Percentiles rank a stretch among this genome's conserved stretches.
Evolutionary conservation across 2,329 filamentous ascomycete genomes (phyloP).

Genomic region (Chaetomiaceae sp.): DNA sequence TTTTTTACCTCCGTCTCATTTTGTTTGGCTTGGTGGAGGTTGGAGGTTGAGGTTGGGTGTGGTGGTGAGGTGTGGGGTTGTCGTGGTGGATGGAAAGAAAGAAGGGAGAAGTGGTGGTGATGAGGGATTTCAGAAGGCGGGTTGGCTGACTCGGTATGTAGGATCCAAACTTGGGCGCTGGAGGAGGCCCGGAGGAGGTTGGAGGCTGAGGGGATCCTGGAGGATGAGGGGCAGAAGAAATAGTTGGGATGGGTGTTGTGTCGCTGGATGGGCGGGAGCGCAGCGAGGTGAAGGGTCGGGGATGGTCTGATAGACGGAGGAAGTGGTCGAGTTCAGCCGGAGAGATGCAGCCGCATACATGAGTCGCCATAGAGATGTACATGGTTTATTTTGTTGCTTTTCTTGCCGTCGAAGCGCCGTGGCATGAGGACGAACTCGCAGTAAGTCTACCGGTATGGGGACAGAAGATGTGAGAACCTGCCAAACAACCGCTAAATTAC

Average conservation of each 20-base stretch:
- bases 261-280: no score
- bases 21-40: background rate
- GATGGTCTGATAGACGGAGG: background rate
- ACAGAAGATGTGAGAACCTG: background rate
- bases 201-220: constrained; percentile 90
- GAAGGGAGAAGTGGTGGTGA: no score
- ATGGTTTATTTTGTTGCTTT: constrained; percentile 2
- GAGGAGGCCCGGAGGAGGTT: constrained; percentile 93
- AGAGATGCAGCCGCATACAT: background rate
- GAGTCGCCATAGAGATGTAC: constrained; percentile 3
- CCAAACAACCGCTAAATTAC: background rate
- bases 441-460: background rate
- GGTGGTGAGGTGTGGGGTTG: background rate
- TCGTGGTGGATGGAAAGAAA: background rate
- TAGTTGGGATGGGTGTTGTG: background rate
- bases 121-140: background rate
- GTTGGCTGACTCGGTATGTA: constrained; percentile 39
- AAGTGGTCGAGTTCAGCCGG: background rate
- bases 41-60: no score
- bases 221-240: constrained; percentile 65
- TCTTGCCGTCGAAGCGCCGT: background rate
- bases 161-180: constrained; percentile 98
- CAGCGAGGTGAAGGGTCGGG: background rate
- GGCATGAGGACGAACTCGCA: no score
- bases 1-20: constrained; percentile 1